Conservation (phyloP, 2,329 filamentous ascomycete species). For the Alternaria gansuensis region DNA sequence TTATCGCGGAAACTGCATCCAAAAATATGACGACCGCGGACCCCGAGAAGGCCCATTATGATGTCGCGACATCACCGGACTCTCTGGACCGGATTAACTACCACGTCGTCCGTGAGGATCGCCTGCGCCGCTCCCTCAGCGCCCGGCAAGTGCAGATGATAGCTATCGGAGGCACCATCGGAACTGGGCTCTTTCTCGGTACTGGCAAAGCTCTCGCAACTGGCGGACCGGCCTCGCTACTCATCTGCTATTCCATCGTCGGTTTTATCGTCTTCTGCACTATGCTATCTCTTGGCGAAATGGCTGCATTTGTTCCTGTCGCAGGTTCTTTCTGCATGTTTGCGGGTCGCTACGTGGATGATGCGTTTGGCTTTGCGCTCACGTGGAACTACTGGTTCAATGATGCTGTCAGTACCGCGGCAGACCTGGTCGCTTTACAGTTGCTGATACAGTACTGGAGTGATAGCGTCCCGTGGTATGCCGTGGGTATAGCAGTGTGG, state of each 20-base stretch:
- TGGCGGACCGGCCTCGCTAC: slow-evolving; percentile 51
- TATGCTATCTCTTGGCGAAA: slow-evolving; percentile 51
- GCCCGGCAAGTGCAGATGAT: slow-evolving; percentile 68
- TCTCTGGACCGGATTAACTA: slow-evolving; percentile 19
- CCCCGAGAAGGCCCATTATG: slow-evolving; percentile 28
- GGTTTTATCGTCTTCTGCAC: slow-evolving; percentile 45
- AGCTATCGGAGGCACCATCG: slow-evolving; percentile 68
- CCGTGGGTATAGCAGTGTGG: slow-evolving; percentile 44
- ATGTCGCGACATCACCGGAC: slow-evolving; percentile 24
- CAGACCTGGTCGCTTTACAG: slow-evolving; percentile 49
- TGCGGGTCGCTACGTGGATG: slow-evolving; percentile 59
- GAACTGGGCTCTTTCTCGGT: slow-evolving; percentile 68
- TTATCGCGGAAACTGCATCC: not conserved
- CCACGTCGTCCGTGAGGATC: slow-evolving; percentile 37
- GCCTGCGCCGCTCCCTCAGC: slow-evolving; percentile 37
- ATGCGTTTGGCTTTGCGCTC: slow-evolving; percentile 65
- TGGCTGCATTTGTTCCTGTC: slow-evolving; percentile 51
- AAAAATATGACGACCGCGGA: slow-evolving; percentile 24
- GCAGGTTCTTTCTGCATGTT: slow-evolving; percentile 45
- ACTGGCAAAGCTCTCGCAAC: slow-evolving; percentile 63
- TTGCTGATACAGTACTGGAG: slow-evolving; percentile 51
- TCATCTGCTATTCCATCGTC: slow-evolving; percentile 53
- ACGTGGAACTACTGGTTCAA: slow-evolving; percentile 49
- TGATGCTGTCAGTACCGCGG: slow-evolving; percentile 45
- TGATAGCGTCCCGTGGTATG: slow-evolving; percentile 45